phyloP scores from a whole-genome alignment of 768 basidiomycete species.

The Russula virescens region DNA sequence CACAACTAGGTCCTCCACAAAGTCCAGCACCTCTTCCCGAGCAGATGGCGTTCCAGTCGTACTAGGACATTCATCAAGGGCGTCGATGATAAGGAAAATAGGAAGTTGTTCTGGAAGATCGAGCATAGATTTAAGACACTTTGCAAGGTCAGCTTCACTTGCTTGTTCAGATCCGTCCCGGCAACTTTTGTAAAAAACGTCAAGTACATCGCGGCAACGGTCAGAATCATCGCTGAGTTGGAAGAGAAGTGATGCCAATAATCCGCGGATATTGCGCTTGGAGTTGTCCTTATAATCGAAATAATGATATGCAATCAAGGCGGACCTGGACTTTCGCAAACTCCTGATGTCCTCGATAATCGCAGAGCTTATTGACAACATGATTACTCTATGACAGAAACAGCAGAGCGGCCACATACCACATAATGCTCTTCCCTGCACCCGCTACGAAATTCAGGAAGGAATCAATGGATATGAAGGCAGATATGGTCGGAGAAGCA shows the following conservation, averaged over 20 bases:
- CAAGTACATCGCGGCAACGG: not conserved
- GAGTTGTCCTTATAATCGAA: not conserved
- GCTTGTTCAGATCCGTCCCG: not conserved
- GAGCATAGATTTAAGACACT: not conserved
- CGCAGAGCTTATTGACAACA: not conserved
- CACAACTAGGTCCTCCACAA: not conserved
- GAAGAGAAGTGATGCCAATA: not conserved
- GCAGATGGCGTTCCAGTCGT: not conserved
- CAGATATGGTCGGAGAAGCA: not conserved
- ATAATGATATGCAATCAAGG: not conserved
- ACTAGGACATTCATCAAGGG: not conserved
- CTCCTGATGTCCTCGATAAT: not conserved
- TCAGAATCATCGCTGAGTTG: not conserved
- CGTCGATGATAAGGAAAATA: not conserved
- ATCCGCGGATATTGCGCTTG: not conserved
- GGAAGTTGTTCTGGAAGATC: not conserved
- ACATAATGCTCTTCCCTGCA: not conserved
- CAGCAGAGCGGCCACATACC: not conserved
- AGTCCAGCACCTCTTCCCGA: not conserved
- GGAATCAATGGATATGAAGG: not conserved
- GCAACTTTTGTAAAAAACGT: not conserved
- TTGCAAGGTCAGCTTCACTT: not conserved
- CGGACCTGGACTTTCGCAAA: not conserved
- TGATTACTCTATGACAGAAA: not conserved
- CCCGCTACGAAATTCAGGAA: not conserved